A percentile compares a stretch with the other conserved stretches of the same genome.
These are phyloP conservation scores for Dendrothele bispora DNA, from an alignment of 768 basidiomycete genomes.

Conservation along the genomic window DNA sequence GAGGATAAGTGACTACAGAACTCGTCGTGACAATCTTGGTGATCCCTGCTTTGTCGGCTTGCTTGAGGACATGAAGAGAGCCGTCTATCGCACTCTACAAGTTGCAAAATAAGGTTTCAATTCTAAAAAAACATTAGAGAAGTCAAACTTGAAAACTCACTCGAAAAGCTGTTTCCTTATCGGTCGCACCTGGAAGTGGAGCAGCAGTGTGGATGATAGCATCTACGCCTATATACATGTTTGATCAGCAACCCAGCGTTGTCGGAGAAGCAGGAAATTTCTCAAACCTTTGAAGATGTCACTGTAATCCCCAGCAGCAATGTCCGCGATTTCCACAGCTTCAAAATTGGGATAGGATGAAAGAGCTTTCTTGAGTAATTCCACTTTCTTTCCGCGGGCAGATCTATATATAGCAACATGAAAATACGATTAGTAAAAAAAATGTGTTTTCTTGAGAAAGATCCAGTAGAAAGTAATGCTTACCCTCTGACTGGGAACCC, in stretches of 20 bases:
- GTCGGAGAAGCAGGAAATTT: not conserved
- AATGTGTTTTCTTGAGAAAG: too few species aligned
- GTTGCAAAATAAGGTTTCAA: not conserved
- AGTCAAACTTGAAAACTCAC: not conserved
- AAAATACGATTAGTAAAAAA: too few species aligned
- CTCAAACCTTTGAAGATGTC: slow-evolving; percentile 1
- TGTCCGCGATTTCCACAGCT: slow-evolving; percentile 14
- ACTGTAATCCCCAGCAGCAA: slow-evolving; percentile 9
- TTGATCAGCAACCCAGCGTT: not conserved
- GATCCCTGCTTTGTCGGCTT: slow-evolving; percentile 5
- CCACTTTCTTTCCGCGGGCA: slow-evolving; percentile 9
- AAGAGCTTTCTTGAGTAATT: slow-evolving; percentile 1
- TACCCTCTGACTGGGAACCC: slow-evolving; percentile 16
- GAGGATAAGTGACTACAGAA: slow-evolving; percentile 3
- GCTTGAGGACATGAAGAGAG: slow-evolving; percentile 7
- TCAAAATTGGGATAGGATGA: slow-evolving; percentile 9
- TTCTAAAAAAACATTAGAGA: too few species aligned
- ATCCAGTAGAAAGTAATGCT: too few species aligned
- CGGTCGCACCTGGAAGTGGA: not conserved
- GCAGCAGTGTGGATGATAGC: slow-evolving; percentile 3
- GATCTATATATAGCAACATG: slow-evolving; percentile 1
- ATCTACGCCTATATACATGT: not conserved
- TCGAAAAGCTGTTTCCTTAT: slow-evolving; percentile 1
- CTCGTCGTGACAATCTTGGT: slow-evolving; percentile 6
- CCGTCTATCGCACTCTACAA: slow-evolving; percentile 8